phyloP scores from a whole-genome alignment of 2,329 filamentous ascomycete genomes.

The Esteya vermicola region DNA sequence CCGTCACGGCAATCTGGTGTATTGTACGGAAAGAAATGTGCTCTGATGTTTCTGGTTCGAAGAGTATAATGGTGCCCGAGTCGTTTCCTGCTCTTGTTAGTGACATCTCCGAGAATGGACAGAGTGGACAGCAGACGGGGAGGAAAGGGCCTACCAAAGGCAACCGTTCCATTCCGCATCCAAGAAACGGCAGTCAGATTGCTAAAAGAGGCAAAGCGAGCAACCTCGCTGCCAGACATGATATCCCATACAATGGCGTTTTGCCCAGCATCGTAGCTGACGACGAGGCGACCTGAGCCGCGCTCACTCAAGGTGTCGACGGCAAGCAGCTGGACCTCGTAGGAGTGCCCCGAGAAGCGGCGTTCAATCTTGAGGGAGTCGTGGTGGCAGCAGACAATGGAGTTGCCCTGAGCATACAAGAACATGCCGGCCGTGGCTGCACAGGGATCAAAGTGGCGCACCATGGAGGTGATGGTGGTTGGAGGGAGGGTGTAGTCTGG shows the following conservation, averaged over 20 bases:
- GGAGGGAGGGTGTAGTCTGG: slow-evolving; percentile 40
- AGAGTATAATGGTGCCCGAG: slow-evolving; percentile 85
- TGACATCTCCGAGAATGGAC: not conserved
- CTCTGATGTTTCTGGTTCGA: slow-evolving; percentile 85
- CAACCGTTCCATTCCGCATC: slow-evolving; percentile 96
- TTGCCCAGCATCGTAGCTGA: slow-evolving; percentile 83
- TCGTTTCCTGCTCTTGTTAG: slow-evolving; percentile 53
- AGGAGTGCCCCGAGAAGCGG: slow-evolving; percentile 68
- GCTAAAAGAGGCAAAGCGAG: slow-evolving; percentile 86
- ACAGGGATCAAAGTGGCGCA: slow-evolving; percentile 64
- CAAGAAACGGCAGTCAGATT: slow-evolving; percentile 72
- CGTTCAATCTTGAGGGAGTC: slow-evolving; percentile 83
- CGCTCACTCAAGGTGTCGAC: slow-evolving; percentile 86
- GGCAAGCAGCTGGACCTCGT: slow-evolving; percentile 70
- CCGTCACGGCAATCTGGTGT: slow-evolving; percentile 84
- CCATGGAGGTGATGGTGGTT: slow-evolving; percentile 28
- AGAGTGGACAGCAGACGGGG: not conserved
- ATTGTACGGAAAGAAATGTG: slow-evolving; percentile 85
- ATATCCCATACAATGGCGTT: slow-evolving; percentile 96
- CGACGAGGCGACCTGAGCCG: slow-evolving; percentile 71
- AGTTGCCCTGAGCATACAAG: slow-evolving; percentile 70
- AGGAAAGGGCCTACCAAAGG: slow-evolving; percentile 59
- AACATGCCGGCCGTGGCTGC: slow-evolving; percentile 85
- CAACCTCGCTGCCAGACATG: slow-evolving; percentile 77
- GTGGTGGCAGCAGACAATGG: slow-evolving; percentile 79